Base-by-base conservation (phyloP, 768 basidiomycete genomes). In the Leucocoprinus sp. region DNA sequence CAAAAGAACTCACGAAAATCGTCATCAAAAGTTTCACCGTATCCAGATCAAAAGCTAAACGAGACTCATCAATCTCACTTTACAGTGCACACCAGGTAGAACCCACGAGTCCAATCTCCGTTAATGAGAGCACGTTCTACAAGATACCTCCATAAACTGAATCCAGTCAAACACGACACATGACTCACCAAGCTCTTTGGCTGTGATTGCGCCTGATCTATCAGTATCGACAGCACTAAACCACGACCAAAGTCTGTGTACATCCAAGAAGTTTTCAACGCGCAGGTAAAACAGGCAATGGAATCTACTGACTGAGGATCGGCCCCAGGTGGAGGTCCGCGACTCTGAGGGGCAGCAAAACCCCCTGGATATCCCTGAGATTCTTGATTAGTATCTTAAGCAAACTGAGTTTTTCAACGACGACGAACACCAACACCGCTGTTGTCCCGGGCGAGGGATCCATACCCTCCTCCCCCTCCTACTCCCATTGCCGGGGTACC, bases 21-120 rank as follows among this genome's bases (percentile, higher is more conserved):
- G 71, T 70, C 82, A 92, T 88, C 51, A 90, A 68, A 26, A 90
- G 71, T 67, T 87, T 89, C 60, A 90, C 83, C 19, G 89, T 91
- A 55, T 90, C 89, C 45, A 86, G 65, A 64, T 90, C 88, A 56
- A 91, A 91, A 4, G 81, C 86, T 87, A 29, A 6, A 41, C 39
- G 15, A 23, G 11, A 22, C 18, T 15, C 48, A 50, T 41, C 12
- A 34, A 24, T 21, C 27, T 15, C 24, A 38, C n/a, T 8, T 19
- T 12, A 19, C 29, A 1, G 5, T 11, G 19, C 8, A 2, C 17
- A 17, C 11, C 9, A 34, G 27, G 45, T 17, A 12, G 23, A 18
- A 70, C 87, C 61, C 52, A 89, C 87, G 77, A 53, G 73, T 74
- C 84, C 84, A 89, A 57, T 91, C 84, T 31, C 87, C 69, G 56